Percentiles rank a stretch among this genome's conserved stretches.
Conservation (phyloP, 306 rosid species). For the Rosa persica region DNA sequence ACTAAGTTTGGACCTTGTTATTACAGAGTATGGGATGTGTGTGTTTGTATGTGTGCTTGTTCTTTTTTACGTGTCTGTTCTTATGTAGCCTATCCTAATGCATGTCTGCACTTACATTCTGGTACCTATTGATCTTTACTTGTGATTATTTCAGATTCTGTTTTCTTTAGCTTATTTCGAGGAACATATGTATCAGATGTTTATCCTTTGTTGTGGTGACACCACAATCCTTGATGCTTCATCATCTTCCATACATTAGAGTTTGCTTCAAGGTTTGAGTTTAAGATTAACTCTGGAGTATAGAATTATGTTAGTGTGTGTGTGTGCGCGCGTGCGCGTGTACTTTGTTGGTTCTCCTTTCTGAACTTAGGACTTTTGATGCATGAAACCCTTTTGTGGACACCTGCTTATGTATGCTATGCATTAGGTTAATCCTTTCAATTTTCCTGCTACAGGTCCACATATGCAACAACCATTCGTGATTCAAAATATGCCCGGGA, state of each 20-base stretch:
- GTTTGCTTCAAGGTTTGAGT: conserved; percentile 4
- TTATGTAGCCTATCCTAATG: neutral
- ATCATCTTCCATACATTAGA: neutral
- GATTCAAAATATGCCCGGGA: conserved; percentile 85
- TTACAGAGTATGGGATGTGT: conserved; percentile 65
- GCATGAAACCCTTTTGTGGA: neutral
- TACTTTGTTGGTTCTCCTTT: neutral
- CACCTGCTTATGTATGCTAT: neutral
- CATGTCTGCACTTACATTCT: neutral
- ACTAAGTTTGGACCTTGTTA: conserved; percentile 81
- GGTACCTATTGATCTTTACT: neutral
- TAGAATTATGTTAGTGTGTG: neutral
- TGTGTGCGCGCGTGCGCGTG: neutral
- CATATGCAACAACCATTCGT: conserved; percentile 90
- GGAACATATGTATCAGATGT: neutral
- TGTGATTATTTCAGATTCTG: conserved; percentile 3
- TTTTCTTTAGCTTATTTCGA: neutral
- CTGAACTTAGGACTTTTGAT: neutral
- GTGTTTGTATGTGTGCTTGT: conserved; percentile 3
- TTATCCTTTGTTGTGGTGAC: neutral
- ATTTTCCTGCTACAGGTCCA: conserved; percentile 56
- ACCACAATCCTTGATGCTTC: conserved; percentile 1
- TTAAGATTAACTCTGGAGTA: neutral
- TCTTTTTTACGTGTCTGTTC: neutral
- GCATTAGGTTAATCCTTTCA: conserved; percentile 13